Conservation (phyloP, 768 basidiomycete genomes). For the Termitomyces sp. region DNA sequence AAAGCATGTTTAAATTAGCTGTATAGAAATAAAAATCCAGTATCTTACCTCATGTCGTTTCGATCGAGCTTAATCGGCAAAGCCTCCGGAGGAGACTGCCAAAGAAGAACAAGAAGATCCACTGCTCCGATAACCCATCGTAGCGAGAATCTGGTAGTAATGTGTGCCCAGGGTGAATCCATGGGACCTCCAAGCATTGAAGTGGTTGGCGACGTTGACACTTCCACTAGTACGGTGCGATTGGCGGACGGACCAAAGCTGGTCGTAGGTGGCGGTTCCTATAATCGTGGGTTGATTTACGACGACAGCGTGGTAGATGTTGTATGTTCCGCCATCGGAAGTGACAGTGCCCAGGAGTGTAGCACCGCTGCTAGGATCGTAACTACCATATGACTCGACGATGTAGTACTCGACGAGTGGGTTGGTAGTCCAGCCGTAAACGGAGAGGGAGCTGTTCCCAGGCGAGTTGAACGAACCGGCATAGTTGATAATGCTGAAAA, state of each 20-base stretch:
- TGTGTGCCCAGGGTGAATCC: slow-evolving; percentile 40
- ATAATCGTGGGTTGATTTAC: too few species aligned
- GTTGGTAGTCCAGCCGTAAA: slow-evolving; percentile 47
- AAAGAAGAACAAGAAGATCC: slow-evolving; percentile 26
- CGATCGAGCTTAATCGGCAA: neutral
- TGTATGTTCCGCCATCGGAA: slow-evolving; percentile 41
- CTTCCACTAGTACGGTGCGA: slow-evolving; percentile 33
- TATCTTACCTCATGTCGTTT: neutral
- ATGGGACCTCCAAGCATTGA: slow-evolving; percentile 37
- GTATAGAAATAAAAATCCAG: neutral
- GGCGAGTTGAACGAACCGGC: slow-evolving; percentile 34
- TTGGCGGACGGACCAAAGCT: slow-evolving; percentile 43
- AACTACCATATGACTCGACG: slow-evolving; percentile 38
- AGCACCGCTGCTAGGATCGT: slow-evolving; percentile 35
- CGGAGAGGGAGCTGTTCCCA: slow-evolving; percentile 42
- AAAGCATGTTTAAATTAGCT: neutral
- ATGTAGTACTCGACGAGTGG: slow-evolving; percentile 50
- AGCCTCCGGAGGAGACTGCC: slow-evolving; percentile 7
- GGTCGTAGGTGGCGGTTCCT: slow-evolving; percentile 32
- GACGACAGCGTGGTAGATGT: slow-evolving; percentile 35
- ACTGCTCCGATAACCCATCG: slow-evolving; percentile 43
- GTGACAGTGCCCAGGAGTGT: slow-evolving; percentile 36
- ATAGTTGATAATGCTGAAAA: slow-evolving; percentile 34
- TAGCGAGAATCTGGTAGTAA: slow-evolving; percentile 48
- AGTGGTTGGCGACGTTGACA: slow-evolving; percentile 38